These are phyloP conservation scores for Saccharomycopsis phalli DNA, from an alignment of 1,139 yeast species.

Conservation along the genomic window DNA sequence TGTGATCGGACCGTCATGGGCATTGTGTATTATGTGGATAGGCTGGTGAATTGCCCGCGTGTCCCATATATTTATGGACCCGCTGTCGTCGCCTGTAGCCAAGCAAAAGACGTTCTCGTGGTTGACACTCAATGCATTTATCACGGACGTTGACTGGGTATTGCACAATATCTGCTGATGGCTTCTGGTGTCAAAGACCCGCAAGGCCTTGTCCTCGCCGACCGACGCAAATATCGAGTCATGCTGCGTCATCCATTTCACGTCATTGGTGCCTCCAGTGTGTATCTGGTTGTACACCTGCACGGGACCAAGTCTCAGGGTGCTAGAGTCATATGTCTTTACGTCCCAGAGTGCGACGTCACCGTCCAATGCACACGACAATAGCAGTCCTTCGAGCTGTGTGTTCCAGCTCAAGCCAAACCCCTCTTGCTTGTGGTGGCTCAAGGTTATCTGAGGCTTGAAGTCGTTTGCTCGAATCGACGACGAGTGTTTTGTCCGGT, in stretches of 20 bases:
- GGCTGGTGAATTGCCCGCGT: conserved; percentile 37
- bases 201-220: conserved; percentile 46
- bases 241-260: conserved; percentile 53
- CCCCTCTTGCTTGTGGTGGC: conserved; percentile 59
- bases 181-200: conserved; percentile 42
- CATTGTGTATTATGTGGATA: conserved; percentile 29
- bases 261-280: conserved; percentile 45
- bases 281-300: conserved; percentile 16
- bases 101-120: conserved; percentile 44
- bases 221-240: conserved; percentile 47
- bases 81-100: conserved; percentile 66
- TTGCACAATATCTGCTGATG: conserved; percentile 16
- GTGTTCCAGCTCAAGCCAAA: conserved; percentile 66
- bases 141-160: conserved; percentile 31
- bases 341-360: conserved; percentile 54
- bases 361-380: conserved; percentile 58
- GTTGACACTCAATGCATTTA: conserved; percentile 62
- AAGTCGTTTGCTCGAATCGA: conserved; percentile 21
- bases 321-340: conserved; percentile 19
- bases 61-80: conserved; percentile 60
- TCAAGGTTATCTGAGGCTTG: conserved; percentile 27
- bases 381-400: conserved; percentile 37
- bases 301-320: conserved; percentile 1
- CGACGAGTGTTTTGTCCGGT: conserved; percentile 33
- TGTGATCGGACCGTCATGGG: conserved; percentile 57